Conservation (phyloP, 73 alveolate genomes). For the Uronychia setigera region DNA sequence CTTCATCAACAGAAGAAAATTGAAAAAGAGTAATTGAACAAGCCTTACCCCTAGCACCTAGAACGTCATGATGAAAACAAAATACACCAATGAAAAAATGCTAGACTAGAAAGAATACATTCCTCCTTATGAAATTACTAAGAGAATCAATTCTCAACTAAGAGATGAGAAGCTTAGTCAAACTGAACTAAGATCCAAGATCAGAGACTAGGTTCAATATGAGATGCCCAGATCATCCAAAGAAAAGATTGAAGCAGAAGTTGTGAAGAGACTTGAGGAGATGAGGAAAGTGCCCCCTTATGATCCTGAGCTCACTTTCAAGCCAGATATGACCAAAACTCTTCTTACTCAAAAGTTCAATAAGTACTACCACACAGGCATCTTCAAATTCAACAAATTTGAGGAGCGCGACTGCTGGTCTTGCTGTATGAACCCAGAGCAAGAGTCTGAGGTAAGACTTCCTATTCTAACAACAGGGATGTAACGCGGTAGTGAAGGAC, state of each 20-base stretch:
- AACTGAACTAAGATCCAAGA: constrained; percentile 40
- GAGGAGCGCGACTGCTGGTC: constrained; percentile 56
- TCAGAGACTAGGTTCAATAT: constrained; percentile 37
- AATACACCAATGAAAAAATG: constrained; percentile 19
- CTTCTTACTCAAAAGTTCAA: constrained; percentile 15
- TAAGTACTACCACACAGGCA: constrained; percentile 56
- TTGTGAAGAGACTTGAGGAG: constrained; percentile 48
- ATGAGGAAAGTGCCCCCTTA: constrained; percentile 38
- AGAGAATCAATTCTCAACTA: constrained; percentile 8
- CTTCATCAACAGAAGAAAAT: constrained; percentile 33
- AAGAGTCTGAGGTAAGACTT: constrained; percentile 16
- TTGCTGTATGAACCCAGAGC: constrained; percentile 64
- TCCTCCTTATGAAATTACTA: constrained; percentile 43
- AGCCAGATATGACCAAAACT: constrained; percentile 52
- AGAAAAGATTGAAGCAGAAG: constrained; percentile 66
- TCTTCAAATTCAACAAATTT: constrained; percentile 12
- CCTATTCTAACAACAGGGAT: constrained; percentile 19
- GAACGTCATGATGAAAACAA: constrained; percentile 20
- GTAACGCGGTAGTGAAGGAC: constrained; percentile 47
- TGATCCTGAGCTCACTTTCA: constrained; percentile 57
- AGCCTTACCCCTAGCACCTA: constrained; percentile 24
- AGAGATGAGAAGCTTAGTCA: constrained; percentile 38
- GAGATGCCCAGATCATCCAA: constrained; percentile 61
- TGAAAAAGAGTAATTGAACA: constrained; percentile 23
- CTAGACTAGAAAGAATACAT: constrained; percentile 35